phyloP scores from a whole-genome alignment of 257 asterid species.

The Solanum chilense region DNA sequence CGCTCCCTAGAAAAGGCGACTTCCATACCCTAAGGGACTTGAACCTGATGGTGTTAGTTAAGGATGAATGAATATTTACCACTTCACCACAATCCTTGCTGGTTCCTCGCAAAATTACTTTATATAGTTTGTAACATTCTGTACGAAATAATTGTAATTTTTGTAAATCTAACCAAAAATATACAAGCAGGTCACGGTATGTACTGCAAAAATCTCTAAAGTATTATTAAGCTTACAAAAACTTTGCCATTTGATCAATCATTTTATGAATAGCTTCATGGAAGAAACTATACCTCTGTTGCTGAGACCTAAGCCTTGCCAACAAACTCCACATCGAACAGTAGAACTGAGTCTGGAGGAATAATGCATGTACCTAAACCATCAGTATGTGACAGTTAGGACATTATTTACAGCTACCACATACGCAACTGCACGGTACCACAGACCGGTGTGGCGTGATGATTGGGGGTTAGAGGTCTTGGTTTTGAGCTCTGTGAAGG shows the following conservation, averaged over 20 bases:
- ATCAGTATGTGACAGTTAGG: background rate
- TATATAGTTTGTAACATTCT: background rate
- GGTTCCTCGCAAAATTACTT: background rate
- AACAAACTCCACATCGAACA: conserved; percentile 77
- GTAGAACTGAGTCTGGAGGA: conserved; percentile 78
- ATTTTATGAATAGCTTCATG: background rate
- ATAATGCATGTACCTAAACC: conserved; percentile 68
- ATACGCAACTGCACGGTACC: background rate
- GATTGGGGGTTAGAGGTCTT: background rate
- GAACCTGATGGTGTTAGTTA: too few species aligned
- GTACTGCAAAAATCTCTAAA: background rate
- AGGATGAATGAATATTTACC: too few species aligned
- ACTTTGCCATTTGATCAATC: background rate
- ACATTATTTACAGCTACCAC: background rate
- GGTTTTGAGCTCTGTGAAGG: background rate
- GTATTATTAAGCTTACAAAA: background rate
- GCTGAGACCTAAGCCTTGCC: conserved; percentile 43
- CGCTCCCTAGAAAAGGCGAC: too few species aligned
- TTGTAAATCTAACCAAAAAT: background rate
- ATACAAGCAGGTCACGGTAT: background rate
- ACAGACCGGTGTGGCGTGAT: background rate
- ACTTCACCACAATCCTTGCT: background rate
- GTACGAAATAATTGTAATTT: background rate
- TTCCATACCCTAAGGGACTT: background rate
- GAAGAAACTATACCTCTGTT: background rate